These are phyloP conservation scores for Taiozyma onychis DNA, from an alignment of 1,139 yeast genomes.

Conservation along the genomic window DNA sequence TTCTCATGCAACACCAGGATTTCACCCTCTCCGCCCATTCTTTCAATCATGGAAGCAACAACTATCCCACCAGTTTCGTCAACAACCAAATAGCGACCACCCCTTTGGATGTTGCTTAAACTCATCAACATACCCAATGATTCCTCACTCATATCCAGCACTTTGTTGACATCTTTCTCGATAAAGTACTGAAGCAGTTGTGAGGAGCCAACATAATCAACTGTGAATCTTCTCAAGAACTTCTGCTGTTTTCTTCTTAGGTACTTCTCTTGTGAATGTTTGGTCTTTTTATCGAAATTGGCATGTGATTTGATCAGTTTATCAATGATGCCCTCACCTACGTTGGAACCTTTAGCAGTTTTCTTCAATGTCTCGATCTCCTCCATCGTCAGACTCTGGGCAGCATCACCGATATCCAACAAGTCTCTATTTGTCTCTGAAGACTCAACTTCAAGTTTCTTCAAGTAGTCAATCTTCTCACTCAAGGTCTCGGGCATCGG, in stretches of 20 bases:
- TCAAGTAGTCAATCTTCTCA: conserved; percentile 23
- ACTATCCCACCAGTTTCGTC: conserved; percentile 92
- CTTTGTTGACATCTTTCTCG: conserved; percentile 66
- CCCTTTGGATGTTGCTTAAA: conserved; percentile 78
- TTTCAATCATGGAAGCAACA: conserved; percentile 77
- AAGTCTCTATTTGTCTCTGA: conserved; percentile 67
- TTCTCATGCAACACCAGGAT: conserved; percentile 82
- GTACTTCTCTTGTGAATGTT: conserved; percentile 87
- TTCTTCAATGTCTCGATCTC: conserved; percentile 80
- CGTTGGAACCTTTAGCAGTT: conserved; percentile 52
- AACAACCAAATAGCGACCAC: conserved; percentile 79
- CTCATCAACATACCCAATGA: conserved; percentile 70
- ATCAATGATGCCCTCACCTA: conserved; percentile 80
- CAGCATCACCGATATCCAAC: conserved; percentile 64
- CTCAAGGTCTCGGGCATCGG: conserved; percentile 24
- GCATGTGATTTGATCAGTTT: conserved; percentile 78
- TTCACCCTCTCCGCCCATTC: conserved; percentile 81
- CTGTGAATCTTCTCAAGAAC: conserved; percentile 78
- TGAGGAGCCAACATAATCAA: conserved; percentile 74
- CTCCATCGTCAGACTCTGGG: conserved; percentile 66
- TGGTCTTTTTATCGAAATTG: conserved; percentile 84
- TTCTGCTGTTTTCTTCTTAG: conserved; percentile 87
- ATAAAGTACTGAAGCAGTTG: conserved; percentile 67
- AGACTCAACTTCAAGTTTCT: conserved; percentile 32
- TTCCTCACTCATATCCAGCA: conserved; percentile 83